Percentiles rank a stretch among this genome's conserved stretches.
phyloP scores from a whole-genome alignment of 306 rosid species.

The Begonia peltatifolia region DNA sequence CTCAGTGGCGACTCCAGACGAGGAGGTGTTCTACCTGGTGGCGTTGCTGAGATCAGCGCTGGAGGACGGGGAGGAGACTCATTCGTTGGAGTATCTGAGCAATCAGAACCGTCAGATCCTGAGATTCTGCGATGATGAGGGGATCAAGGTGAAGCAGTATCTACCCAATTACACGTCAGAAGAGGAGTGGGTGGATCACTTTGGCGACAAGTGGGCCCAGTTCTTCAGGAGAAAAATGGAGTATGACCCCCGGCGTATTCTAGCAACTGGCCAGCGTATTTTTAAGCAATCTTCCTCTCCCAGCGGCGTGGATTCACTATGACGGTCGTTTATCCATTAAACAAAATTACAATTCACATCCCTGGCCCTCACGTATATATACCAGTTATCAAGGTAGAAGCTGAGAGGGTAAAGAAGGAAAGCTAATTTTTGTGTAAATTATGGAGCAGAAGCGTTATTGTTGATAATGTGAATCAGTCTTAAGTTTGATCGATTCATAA shows the following conservation, averaged over 20 bases:
- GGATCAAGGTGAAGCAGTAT: slow-evolving; percentile 69
- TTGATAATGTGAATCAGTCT: too few species aligned
- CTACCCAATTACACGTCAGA: slow-evolving; percentile 70
- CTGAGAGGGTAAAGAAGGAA: slow-evolving; percentile 3
- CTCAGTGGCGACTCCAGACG: slow-evolving; percentile 77
- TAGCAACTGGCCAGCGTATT: slow-evolving; percentile 84
- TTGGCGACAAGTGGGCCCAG: slow-evolving; percentile 71
- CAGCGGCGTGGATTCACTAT: slow-evolving; percentile 4
- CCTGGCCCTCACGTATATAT: too few species aligned
- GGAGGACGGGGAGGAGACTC: slow-evolving; percentile 36
- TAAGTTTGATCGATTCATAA: too few species aligned
- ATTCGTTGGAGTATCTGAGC: slow-evolving; percentile 43
- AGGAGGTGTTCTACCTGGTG: slow-evolving; percentile 82
- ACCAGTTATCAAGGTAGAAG: background rate
- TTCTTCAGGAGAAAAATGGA: slow-evolving; percentile 49
- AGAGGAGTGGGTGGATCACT: slow-evolving; percentile 78
- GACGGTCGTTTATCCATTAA: background rate
- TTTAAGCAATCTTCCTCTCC: slow-evolving; percentile 22
- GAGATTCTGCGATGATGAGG: slow-evolving; percentile 45
- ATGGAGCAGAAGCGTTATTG: too few species aligned
- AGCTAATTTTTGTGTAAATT: background rate
- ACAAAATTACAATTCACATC: background rate
- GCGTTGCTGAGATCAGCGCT: slow-evolving; percentile 78
- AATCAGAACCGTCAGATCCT: slow-evolving; percentile 70
- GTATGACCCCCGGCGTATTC: slow-evolving; percentile 64